Conservation (phyloP, 1,284 basidiomycete species). For the Cronartium quercuum region DNA sequence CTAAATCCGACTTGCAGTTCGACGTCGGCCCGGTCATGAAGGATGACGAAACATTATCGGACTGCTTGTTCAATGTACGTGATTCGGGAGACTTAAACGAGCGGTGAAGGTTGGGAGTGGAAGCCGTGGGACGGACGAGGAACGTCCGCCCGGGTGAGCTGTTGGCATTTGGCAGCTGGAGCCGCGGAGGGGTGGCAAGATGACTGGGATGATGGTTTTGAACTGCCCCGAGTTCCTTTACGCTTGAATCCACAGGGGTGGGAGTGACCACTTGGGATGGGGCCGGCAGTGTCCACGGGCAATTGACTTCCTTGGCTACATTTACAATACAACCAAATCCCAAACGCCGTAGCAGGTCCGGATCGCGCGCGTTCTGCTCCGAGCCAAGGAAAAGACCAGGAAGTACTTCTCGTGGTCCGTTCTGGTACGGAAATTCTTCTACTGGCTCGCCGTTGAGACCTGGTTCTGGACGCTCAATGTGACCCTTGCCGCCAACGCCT, state of each 20-base stretch:
- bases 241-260: neutral
- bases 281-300: constrained; percentile 54
- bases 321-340: constrained; percentile 79
- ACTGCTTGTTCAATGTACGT: neutral
- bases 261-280: neutral
- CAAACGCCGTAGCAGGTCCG: constrained; percentile 62
- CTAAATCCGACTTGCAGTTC: constrained; percentile 1
- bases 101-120: constrained; percentile 61
- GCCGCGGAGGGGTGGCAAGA: neutral
- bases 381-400: constrained; percentile 88
- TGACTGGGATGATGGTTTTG: neutral
- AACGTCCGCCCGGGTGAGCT: constrained; percentile 33
- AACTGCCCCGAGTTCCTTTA: neutral
- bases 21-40: constrained; percentile 13
- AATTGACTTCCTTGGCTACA: constrained; percentile 85
- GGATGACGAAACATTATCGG: constrained; percentile 1
- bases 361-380: constrained; percentile 83
- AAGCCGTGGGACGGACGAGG: constrained; percentile 54
- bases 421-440: constrained; percentile 60
- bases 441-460: neutral
- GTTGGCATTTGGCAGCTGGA: neutral
- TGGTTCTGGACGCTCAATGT: constrained; percentile 22
- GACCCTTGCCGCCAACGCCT: constrained; percentile 28
- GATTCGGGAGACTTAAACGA: constrained; percentile 41
- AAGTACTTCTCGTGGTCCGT: constrained; percentile 81